Evolutionary conservation across 768 basidiomycete species (phyloP).

Genomic region (Lentinula edodes): DNA sequence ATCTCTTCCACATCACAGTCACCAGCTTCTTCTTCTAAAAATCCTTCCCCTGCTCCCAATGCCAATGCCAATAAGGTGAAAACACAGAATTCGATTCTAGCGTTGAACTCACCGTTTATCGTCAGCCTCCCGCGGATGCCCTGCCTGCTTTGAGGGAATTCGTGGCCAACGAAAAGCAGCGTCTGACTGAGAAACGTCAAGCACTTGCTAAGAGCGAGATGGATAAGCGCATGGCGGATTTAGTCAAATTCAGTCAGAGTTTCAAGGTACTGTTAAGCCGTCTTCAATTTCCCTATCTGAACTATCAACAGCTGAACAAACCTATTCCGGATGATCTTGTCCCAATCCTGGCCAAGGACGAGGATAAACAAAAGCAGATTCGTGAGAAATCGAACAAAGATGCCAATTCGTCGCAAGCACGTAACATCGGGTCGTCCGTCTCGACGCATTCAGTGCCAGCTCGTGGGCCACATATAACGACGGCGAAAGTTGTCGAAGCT

Average conservation of each 20-base stretch:
- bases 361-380: constrained; percentile 82
- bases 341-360: constrained; percentile 88
- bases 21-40: constrained; percentile 44
- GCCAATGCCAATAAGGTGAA: constrained; percentile 48
- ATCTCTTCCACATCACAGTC: constrained; percentile 34
- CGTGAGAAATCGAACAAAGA: constrained; percentile 71
- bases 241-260: constrained; percentile 86
- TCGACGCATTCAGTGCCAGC: constrained; percentile 4
- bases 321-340: constrained; percentile 95
- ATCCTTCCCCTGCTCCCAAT: constrained; percentile 60
- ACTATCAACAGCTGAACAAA: constrained; percentile 66
- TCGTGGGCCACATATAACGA: constrained; percentile 31
- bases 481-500: constrained; percentile 26
- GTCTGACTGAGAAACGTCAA: constrained; percentile 86
- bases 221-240: constrained; percentile 90
- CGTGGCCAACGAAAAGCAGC: constrained; percentile 86
- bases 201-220: constrained; percentile 87
- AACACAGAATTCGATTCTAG: background rate
- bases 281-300: background rate
- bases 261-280: constrained; percentile 73
- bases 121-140: constrained; percentile 66
- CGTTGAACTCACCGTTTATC: constrained; percentile 3
- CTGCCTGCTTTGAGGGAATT: constrained; percentile 88
- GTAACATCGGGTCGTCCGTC: constrained; percentile 57
- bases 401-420: constrained; percentile 59